Evolutionary conservation across 768 basidiomycete genomes (phyloP), one percentile per base, ranked within the genome.

Genomic region (Mycena epipterygia): DNA sequence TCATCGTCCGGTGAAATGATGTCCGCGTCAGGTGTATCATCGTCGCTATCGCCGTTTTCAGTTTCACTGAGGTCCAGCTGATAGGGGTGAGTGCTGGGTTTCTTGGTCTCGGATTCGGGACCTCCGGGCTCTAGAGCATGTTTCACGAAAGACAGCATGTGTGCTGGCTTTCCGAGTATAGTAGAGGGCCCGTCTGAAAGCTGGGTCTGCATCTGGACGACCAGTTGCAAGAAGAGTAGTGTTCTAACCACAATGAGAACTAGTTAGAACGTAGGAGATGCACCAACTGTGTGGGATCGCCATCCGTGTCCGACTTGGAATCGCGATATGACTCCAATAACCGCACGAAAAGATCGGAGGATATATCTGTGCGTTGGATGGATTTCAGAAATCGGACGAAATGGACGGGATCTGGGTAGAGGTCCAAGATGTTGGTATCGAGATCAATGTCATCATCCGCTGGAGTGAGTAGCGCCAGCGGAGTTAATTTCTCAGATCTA

Each of bases 141-240:
- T 64, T 92, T 92, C 29, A 98, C 85, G 76, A 98, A 98, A 3
- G 87, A 84, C n/a, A 99, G 79, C 13, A 97, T 86, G 65, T 96
- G 90, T 13, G 86, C 86, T 0, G 94, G 93, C 67, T 92, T 88
- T 44, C 79, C 81, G 21, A 89, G 77, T 33, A 96, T 88, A 68
- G 86, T 90, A 5, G 87, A 85, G 0, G 89, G 84, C 25, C 87
- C 86, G 46, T 85, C 83, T 0, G 90, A 87, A 5, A 95, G 81
- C 59, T 90, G 86, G 1, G 89, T 84, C 77, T 96, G 94, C 85
- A 98, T 92, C 74, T 93, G 90, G 70, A 96, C 84, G 37, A 95
- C 89, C 39, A 97, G 84, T 76, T 97, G 95, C 27, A 97, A 86
- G 72, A 90, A 90, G 7, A 93, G 83, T 37, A 98, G 76, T 0